phyloP scores from a whole-genome alignment of 768 basidiomycete species.

The Agaricus sinodeliciosus region DNA sequence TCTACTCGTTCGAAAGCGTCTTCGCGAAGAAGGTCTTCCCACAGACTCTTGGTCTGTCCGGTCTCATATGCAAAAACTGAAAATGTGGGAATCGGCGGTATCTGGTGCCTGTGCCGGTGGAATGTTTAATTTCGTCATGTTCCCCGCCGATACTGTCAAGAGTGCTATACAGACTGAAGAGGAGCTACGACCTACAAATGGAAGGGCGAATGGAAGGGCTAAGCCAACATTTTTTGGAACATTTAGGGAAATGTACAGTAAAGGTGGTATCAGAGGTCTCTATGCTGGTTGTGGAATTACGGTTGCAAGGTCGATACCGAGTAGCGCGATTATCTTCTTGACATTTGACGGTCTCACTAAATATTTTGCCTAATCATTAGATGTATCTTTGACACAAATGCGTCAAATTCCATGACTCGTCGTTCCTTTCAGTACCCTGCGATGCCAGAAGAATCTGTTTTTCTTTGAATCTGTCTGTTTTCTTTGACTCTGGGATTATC shows the following conservation, averaged over 20 bases:
- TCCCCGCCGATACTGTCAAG: constrained; percentile 95
- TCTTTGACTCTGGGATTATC: too few species aligned
- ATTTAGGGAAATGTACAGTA: constrained; percentile 62
- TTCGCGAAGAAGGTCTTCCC: constrained; percentile 14
- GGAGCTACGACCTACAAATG: constrained; percentile 56
- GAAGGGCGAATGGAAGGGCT: constrained; percentile 18
- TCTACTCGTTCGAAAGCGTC: constrained; percentile 48
- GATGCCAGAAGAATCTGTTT: too few species aligned
- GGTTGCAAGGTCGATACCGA: constrained; percentile 76
- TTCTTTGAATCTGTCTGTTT: too few species aligned
- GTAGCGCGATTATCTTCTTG: constrained; percentile 88
- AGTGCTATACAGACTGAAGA: constrained; percentile 92
- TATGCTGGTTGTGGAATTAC: constrained; percentile 95
- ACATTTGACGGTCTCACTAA: constrained; percentile 76
- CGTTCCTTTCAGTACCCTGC: too few species aligned
- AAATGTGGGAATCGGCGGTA: constrained; percentile 76
- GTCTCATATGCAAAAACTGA: constrained; percentile 27
- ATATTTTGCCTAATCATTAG: constrained; percentile 27
- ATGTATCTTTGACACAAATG: too few species aligned
- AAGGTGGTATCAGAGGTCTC: constrained; percentile 74
- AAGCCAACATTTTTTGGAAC: constrained; percentile 44
- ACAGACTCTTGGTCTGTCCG: not conserved
- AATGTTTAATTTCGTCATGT: constrained; percentile 80
- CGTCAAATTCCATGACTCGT: too few species aligned
- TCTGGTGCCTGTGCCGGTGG: constrained; percentile 85